Evolutionary conservation across 768 basidiomycete genomes (phyloP).

Genomic region (Guyanaporus albipodus): DNA sequence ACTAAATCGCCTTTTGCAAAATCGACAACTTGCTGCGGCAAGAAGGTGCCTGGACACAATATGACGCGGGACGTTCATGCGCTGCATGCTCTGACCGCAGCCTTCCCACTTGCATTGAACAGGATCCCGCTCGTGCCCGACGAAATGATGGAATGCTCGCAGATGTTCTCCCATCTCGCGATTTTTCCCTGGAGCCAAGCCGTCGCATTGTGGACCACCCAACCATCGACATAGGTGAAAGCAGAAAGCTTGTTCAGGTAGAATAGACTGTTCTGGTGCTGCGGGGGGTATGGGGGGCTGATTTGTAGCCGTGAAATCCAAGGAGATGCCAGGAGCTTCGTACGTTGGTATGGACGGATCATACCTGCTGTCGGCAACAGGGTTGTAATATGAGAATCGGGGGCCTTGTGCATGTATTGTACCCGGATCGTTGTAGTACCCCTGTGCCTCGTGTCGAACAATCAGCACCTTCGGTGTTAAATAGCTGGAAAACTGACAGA

Average conservation of each 20-base stretch:
- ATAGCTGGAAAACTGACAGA: slow-evolving; percentile 7
- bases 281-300: slow-evolving; percentile 18
- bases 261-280: slow-evolving; percentile 1
- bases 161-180: slow-evolving; percentile 31
- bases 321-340: neutral
- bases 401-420: neutral
- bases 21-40: slow-evolving; percentile 22
- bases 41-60: slow-evolving; percentile 28
- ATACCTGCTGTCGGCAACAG: neutral
- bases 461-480: neutral
- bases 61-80: slow-evolving; percentile 30
- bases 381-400: neutral
- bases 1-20: slow-evolving; percentile 22
- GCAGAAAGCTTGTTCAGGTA: slow-evolving; percentile 1
- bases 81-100: slow-evolving; percentile 22
- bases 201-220: slow-evolving; percentile 20
- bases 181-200: slow-evolving; percentile 25
- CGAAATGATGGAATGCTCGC: slow-evolving; percentile 16
- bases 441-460: slow-evolving; percentile 5
- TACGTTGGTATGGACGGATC: neutral
- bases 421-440: neutral
- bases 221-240: slow-evolving; percentile 22
- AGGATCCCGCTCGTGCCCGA: slow-evolving; percentile 26
- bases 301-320: neutral
- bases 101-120: slow-evolving; percentile 25